These are phyloP conservation scores for Atkinsonella hypoxylon DNA, from an alignment of 2,329 filamentous ascomycete genomes.

Conservation along the genomic window DNA sequence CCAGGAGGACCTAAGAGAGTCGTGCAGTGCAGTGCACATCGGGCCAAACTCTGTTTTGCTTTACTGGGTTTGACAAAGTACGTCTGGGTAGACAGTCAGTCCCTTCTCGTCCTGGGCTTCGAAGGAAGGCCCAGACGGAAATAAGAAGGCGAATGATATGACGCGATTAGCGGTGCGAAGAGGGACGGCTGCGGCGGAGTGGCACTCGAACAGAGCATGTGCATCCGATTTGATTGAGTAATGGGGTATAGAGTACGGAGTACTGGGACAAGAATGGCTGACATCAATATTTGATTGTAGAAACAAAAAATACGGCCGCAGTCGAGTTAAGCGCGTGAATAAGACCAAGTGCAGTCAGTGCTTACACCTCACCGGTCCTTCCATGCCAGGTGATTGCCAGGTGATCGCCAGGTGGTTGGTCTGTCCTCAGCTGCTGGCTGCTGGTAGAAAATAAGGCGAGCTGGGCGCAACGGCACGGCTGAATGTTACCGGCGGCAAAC, in stretches of 20 bases:
- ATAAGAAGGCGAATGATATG: neutral
- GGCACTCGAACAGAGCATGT: no score
- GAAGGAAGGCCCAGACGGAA: neutral
- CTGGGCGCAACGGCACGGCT: neutral
- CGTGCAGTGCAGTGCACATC: constrained; percentile 11
- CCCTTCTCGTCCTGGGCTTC: neutral
- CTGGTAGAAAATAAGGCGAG: neutral
- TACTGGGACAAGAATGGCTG: no score
- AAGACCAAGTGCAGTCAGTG: no score
- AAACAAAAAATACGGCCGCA: no score
- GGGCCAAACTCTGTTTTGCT: constrained; percentile 9
- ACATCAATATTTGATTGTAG: no score
- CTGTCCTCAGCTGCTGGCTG: neutral
- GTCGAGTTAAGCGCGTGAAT: no score
- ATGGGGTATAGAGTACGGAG: no score
- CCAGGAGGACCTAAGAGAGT: constrained; percentile 5
- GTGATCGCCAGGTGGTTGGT: neutral
- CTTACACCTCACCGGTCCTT: no score
- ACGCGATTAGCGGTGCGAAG: neutral
- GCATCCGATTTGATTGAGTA: no score
- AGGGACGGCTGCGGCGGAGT: no score
- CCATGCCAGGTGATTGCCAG: no score
- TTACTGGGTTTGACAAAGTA: neutral
- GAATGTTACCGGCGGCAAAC: neutral
- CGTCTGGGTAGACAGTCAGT: neutral